Evolutionary conservation across 495 filamentous ascomycete genomes (phyloP).

Genomic region (Talaromyces ruber): DNA sequence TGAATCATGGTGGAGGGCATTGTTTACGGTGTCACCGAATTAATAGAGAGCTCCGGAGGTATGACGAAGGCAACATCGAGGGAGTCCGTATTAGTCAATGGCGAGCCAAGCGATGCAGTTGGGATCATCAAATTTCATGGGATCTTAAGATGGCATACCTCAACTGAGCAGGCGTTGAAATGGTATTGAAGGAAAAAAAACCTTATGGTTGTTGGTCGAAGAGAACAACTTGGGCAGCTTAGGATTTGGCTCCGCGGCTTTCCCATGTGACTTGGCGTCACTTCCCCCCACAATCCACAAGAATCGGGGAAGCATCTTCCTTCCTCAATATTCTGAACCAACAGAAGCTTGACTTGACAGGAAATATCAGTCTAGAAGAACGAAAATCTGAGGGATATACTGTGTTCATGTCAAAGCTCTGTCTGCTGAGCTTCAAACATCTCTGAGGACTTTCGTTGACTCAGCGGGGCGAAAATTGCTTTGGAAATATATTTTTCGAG

Average conservation of each 20-base stretch:
- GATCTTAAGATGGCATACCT: background rate
- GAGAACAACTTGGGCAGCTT: background rate
- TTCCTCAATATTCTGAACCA: background rate
- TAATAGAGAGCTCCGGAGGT: background rate
- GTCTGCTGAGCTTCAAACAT: background rate
- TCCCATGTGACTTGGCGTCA: conserved; percentile 9
- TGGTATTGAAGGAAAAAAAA: background rate
- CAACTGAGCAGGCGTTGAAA: background rate
- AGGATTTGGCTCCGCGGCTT: background rate
- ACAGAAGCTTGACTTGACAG: background rate
- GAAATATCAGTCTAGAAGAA: background rate
- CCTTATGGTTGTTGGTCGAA: background rate
- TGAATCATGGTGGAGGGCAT: conserved; percentile 7
- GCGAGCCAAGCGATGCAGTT: background rate
- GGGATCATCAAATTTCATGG: background rate
- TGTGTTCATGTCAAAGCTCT: background rate
- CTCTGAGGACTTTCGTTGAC: background rate
- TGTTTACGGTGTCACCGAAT: background rate
- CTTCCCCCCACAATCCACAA: background rate
- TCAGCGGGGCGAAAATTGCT: background rate
- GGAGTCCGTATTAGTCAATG: background rate
- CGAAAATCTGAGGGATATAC: background rate
- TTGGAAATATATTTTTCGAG: background rate
- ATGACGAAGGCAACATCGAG: background rate
- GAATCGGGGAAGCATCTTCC: background rate